Base-by-base conservation (phyloP, 768 basidiomycete genomes). In the Pulveroboletus sp. region DNA sequence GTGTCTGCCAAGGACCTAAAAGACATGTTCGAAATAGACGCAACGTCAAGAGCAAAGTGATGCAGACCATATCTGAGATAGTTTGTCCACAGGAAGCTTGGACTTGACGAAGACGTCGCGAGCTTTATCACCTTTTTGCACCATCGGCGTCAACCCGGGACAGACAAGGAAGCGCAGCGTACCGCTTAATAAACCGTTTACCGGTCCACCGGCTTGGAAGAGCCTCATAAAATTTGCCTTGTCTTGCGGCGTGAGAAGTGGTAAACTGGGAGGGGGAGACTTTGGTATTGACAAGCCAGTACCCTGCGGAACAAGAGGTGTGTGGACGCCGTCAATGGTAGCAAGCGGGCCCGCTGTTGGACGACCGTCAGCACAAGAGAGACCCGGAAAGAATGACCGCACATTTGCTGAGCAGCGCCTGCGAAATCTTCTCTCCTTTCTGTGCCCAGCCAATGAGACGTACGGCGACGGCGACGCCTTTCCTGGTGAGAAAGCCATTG, bases 381-480 rank as follows among this genome's bases (percentile, higher is more conserved):
- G 14, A 37, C 23, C 32, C 38, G 42, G 31, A 49, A 46, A 49
- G 3, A 17, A 27, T 19, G 41, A 51, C 66, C 87, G 72, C 61
- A 95, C 94, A 76, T 76, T 85, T 87, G 56, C 70, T 73, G 48
- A 87, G 70, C 44, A 89, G 69, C 39, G 83, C 80, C 25, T 76
- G 72, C 2, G 79, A 75, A 32, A 88, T 66, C 52, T 77, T 77
- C 63, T 88, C 87, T 55, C 85, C 93, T 58, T 85, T 85, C 75
- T 98, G 97, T 3, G 93, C 89, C 76, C 89, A 90, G 5, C 89
- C 93, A 52, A 99, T 92, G 43, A 98, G 76, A 49, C 97, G 78
- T n/a, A 95, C 75, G 23, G 90, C 94, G 51, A 88, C 75, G 16
- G 91, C 84, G 58, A 93, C 90, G 37, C 90, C 89, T 63, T 90